Percentiles rank a stretch among this genome's conserved stretches.
phyloP scores from a whole-genome alignment of 2,329 filamentous ascomycete species.

The Didymella keratinophila region DNA sequence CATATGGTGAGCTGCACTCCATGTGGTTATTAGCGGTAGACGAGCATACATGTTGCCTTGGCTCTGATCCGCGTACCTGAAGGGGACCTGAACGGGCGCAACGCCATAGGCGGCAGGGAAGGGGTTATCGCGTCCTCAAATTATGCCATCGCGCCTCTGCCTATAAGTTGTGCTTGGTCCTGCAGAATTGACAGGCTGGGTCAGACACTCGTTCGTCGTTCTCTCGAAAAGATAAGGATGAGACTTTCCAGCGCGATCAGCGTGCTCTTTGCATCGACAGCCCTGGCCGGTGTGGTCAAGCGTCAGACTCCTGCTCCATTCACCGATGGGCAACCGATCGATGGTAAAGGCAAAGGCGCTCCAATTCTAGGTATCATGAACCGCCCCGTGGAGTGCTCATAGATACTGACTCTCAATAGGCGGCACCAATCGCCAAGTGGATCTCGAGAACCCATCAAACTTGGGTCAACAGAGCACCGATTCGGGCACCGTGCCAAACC shows the following conservation, averaged over 20 bases:
- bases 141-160: neutral
- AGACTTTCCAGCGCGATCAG: neutral
- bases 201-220: neutral
- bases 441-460: slow-evolving; percentile 70
- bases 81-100: neutral
- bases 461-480: slow-evolving; percentile 69
- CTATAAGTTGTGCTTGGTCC: neutral
- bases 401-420: neutral
- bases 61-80: neutral
- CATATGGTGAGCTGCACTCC: neutral
- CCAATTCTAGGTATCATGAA: neutral
- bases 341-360: neutral
- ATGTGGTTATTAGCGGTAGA: neutral
- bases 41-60: neutral
- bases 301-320: neutral
- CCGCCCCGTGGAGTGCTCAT: neutral
- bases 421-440: slow-evolving; percentile 52
- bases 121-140: neutral
- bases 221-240: neutral
- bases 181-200: neutral
- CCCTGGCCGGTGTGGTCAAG: neutral
- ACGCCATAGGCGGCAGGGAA: neutral
- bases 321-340: neutral
- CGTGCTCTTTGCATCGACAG: neutral
- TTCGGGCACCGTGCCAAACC: slow-evolving; percentile 68